Evolutionary conservation across 78 protist genomes (phyloP).

Genomic region (Diacronema lutheri): DNA sequence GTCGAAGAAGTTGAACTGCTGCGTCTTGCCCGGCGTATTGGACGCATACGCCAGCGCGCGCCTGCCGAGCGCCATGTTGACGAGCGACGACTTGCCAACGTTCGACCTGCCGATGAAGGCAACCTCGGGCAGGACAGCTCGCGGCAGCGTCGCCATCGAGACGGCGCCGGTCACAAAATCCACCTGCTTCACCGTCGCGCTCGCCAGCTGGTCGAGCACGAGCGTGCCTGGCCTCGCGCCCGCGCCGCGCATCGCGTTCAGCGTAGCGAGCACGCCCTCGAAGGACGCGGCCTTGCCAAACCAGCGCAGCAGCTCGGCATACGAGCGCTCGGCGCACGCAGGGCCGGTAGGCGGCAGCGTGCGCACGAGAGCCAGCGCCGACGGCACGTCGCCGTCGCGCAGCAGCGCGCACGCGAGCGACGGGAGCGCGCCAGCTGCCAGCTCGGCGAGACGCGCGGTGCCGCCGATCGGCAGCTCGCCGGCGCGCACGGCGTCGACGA

Average conservation of each 20-base stretch:
- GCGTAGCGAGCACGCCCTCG: not conserved
- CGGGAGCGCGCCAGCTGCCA: no score
- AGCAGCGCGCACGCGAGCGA: not conserved
- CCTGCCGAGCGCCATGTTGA: conserved; percentile 6
- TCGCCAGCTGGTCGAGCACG: not conserved
- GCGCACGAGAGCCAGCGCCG: not conserved
- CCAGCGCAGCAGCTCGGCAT: not conserved
- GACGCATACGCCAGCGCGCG: conserved; percentile 8
- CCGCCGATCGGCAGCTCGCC: not conserved
- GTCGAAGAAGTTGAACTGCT: not conserved
- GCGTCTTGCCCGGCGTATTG: conserved; percentile 12
- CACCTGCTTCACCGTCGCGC: not conserved
- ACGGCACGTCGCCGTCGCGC: not conserved
- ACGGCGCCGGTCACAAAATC: not conserved
- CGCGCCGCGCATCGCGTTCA: not conserved
- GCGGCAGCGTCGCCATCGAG: not conserved
- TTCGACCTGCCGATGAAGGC: not conserved
- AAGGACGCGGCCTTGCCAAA: not conserved
- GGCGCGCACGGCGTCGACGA: not conserved
- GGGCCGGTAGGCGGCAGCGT: not conserved
- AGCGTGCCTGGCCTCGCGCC: not conserved
- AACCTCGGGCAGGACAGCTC: not conserved
- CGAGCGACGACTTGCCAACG: conserved; percentile 9
- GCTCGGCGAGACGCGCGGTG: not conserved
- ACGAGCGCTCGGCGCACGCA: not conserved